Conservation (phyloP, 345 rosid genomes). For the Xanthoceras sorbifolium region DNA sequence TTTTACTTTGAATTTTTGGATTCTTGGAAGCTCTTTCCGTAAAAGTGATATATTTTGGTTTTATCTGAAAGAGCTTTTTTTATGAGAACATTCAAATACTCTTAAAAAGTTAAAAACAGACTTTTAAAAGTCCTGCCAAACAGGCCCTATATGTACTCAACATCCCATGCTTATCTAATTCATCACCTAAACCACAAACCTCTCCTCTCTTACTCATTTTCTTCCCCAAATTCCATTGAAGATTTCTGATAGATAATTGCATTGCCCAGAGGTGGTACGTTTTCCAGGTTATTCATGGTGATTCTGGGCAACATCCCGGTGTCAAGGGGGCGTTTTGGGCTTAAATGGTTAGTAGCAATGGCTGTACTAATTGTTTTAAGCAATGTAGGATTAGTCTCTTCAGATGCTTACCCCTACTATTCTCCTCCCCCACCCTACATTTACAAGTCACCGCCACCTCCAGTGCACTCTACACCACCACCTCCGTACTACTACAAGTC, state of each 20-base stretch:
- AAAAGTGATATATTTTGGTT: too few species aligned
- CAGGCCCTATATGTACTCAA: conserved; percentile 42
- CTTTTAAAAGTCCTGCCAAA: too few species aligned
- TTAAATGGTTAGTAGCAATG: conserved; percentile 54
- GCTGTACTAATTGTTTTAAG: conserved; percentile 40
- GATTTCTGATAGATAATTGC: not conserved
- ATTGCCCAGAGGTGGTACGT: conserved; percentile 17
- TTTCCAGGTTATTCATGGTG: conserved; percentile 30
- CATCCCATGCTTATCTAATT: conserved; percentile 32
- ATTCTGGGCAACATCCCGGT: conserved; percentile 49
- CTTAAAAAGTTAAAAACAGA: too few species aligned
- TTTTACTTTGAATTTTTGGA: too few species aligned
- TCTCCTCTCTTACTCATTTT: not conserved
- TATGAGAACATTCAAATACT: too few species aligned
- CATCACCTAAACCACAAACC: conserved; percentile 24
- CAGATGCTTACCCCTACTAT: conserved; percentile 36
- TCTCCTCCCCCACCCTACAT: not conserved
- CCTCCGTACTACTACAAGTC: not conserved
- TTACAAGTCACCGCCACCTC: not conserved
- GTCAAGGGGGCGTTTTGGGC: conserved; percentile 53
- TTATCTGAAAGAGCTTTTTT: too few species aligned
- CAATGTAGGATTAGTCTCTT: conserved; percentile 40
- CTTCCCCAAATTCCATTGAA: not conserved
- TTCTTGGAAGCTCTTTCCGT: too few species aligned
- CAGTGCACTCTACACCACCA: not conserved